Evolutionary conservation across 1,139 yeast species (phyloP).

Genomic region (Wickerhamiella pararugosa): DNA sequence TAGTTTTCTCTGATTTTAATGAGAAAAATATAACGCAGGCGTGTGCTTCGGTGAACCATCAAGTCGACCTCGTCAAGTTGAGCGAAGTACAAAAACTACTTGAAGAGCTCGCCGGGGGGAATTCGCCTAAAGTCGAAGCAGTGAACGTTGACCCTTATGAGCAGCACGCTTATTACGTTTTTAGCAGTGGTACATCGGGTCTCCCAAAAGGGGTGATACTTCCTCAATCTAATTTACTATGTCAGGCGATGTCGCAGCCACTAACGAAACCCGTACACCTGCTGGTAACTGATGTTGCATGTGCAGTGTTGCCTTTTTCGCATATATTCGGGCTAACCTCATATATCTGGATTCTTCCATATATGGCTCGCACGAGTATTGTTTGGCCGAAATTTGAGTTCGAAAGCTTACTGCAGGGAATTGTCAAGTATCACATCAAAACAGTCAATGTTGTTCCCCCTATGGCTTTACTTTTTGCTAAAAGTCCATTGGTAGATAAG

Average conservation of each 20-base stretch:
- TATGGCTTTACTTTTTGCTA: slow-evolving; percentile 24
- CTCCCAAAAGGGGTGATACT: slow-evolving; percentile 56
- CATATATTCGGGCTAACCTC: slow-evolving; percentile 24
- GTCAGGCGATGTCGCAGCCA: slow-evolving; percentile 14
- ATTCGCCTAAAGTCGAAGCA: neutral
- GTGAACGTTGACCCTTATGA: slow-evolving; percentile 2
- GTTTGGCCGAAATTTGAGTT: slow-evolving; percentile 22
- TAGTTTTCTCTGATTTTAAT: slow-evolving; percentile 18
- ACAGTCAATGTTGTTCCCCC: slow-evolving; percentile 25
- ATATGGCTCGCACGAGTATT: slow-evolving; percentile 18
- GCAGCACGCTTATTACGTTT: slow-evolving; percentile 28
- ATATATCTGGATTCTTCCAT: slow-evolving; percentile 17
- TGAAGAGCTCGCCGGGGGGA: slow-evolving; percentile 10
- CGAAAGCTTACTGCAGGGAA: slow-evolving; percentile 19
- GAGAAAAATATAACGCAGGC: slow-evolving; percentile 21
- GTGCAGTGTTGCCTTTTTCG: slow-evolving; percentile 22
- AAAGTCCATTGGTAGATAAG: slow-evolving; percentile 23
- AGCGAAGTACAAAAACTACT: slow-evolving; percentile 2
- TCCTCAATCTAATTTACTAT: slow-evolving; percentile 31
- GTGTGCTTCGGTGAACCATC: slow-evolving; percentile 5
- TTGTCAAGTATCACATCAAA: slow-evolving; percentile 18
- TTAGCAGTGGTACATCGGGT: slow-evolving; percentile 67
- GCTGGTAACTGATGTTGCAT: neutral
- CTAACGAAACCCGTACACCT: neutral
- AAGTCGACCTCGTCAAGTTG: slow-evolving; percentile 4